A percentile compares a stretch with the other conserved stretches of the same genome.
Evolutionary conservation across 208 protist species (phyloP).

Genomic region (Crithidia expoeki): DNA sequence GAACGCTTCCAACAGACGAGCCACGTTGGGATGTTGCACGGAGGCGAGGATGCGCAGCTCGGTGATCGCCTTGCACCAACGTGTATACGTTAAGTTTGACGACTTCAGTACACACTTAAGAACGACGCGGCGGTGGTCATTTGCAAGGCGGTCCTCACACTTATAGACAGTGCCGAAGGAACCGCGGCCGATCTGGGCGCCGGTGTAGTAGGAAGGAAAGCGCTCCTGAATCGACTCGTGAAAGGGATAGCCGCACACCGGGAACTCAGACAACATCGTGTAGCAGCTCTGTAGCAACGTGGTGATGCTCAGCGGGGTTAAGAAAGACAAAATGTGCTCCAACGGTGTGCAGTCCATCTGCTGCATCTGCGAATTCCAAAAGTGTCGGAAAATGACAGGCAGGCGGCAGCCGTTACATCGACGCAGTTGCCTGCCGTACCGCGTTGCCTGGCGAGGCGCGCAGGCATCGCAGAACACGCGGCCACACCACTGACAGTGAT

Average conservation of each 20-base stretch:
- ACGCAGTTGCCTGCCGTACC: slow-evolving; percentile 28
- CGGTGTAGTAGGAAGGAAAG: slow-evolving; percentile 73
- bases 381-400: slow-evolving; percentile 60
- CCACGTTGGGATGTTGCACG: slow-evolving; percentile 63
- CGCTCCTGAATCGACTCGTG: slow-evolving; percentile 49
- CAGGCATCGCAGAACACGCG: slow-evolving; percentile 76
- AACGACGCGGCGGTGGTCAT: slow-evolving; percentile 45
- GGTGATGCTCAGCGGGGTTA: slow-evolving; percentile 43
- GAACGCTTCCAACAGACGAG: slow-evolving; percentile 63
- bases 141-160: slow-evolving; percentile 55
- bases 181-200: slow-evolving; percentile 67
- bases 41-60: slow-evolving; percentile 58
- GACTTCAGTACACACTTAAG: slow-evolving; percentile 69
- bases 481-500: slow-evolving; percentile 88
- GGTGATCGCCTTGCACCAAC: slow-evolving; percentile 54
- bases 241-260: slow-evolving; percentile 48
- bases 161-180: slow-evolving; percentile 76
- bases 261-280: slow-evolving; percentile 58
- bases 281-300: slow-evolving; percentile 72
- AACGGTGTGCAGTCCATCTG: slow-evolving; percentile 40
- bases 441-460: slow-evolving; percentile 33
- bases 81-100: slow-evolving; percentile 30
- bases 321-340: slow-evolving; percentile 58
- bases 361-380: slow-evolving; percentile 34
- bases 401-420: slow-evolving; percentile 71